These are phyloP conservation scores for Talaromyces islandicus DNA, from an alignment of 2,329 filamentous ascomycete species.

Conservation along the genomic window DNA sequence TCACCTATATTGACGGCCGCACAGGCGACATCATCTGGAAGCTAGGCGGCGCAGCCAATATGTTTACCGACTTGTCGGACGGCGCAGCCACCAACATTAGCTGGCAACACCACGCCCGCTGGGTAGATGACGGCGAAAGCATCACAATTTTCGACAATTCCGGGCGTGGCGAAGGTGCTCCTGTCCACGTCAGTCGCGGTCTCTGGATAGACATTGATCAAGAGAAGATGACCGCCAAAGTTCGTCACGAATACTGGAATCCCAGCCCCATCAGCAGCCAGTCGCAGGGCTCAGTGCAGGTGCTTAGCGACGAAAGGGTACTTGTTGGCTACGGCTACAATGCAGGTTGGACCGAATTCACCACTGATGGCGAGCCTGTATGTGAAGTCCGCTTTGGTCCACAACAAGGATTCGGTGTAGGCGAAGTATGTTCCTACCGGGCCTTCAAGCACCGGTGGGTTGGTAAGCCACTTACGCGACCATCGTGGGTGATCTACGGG, in stretches of 20 bases:
- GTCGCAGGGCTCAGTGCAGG: slow-evolving; percentile 40
- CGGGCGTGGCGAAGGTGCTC: slow-evolving; percentile 13
- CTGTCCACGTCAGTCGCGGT: slow-evolving; percentile 33
- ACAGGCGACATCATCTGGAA: slow-evolving; percentile 50
- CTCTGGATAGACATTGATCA: slow-evolving; percentile 37
- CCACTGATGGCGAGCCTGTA: slow-evolving; percentile 43
- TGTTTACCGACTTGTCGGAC: slow-evolving; percentile 5
- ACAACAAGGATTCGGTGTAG: slow-evolving; percentile 27
- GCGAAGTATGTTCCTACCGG: slow-evolving; percentile 49
- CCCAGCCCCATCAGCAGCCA: slow-evolving; percentile 31
- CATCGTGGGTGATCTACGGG: slow-evolving; percentile 19
- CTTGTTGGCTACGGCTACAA: slow-evolving; percentile 47
- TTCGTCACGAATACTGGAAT: slow-evolving; percentile 34
- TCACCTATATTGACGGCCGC: slow-evolving; percentile 43
- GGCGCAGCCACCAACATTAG: slow-evolving; percentile 10
- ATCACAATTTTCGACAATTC: slow-evolving; percentile 38
- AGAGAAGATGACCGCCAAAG: slow-evolving; percentile 33
- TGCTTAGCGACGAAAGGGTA: slow-evolving; percentile 38
- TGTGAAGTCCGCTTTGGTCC: slow-evolving; percentile 48
- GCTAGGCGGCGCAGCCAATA: slow-evolving; percentile 29
- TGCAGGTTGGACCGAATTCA: slow-evolving; percentile 47
- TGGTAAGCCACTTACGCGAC: slow-evolving; percentile 38
- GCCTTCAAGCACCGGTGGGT: slow-evolving; percentile 51
- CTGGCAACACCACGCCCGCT: slow-evolving; percentile 13
- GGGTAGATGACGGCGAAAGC: slow-evolving; percentile 14